phyloP scores from a whole-genome alignment of 2,329 filamentous ascomycete species.

The Aschersonia sp. region DNA sequence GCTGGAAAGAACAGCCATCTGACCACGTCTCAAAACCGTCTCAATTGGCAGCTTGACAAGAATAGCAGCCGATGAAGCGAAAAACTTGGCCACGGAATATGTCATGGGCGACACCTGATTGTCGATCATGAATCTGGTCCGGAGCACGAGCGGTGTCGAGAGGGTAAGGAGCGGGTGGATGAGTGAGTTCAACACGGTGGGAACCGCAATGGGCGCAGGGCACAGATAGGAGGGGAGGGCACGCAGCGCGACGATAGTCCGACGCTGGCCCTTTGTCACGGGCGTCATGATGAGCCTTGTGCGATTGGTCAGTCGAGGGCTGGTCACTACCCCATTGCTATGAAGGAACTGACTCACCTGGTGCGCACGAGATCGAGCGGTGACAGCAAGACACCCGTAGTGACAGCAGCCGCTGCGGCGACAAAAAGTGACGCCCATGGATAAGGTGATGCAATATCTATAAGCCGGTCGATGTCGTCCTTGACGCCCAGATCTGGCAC shows the following conservation, averaged over 20 bases:
- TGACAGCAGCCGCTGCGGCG: conserved; percentile 45
- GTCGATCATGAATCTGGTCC: conserved; percentile 73
- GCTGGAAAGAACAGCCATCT: conserved; percentile 56
- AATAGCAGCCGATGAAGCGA: conserved; percentile 64
- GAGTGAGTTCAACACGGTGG: conserved; percentile 77
- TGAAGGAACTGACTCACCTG: conserved; percentile 26
- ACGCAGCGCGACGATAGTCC: conserved; percentile 64
- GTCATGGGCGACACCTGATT: conserved; percentile 65
- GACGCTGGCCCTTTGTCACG: conserved; percentile 56
- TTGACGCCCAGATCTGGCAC: conserved; percentile 70
- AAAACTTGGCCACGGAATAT: conserved; percentile 72
- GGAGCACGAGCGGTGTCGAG: conserved; percentile 71
- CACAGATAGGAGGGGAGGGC: conserved; percentile 66
- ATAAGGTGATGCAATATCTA: conserved; percentile 60
- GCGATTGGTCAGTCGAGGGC: conserved; percentile 12
- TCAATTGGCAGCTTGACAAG: conserved; percentile 82
- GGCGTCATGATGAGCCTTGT: conserved; percentile 68
- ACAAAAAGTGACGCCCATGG: conserved; percentile 71
- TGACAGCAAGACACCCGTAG: conserved; percentile 67
- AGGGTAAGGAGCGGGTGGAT: conserved; percentile 72
- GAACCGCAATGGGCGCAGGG: conserved; percentile 54
- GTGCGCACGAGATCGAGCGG: conserved; percentile 87
- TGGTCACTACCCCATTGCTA: background rate
- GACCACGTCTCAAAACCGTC: conserved; percentile 78
- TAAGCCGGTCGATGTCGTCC: conserved; percentile 62